Base-by-base conservation (phyloP, 2,329 filamentous ascomycete genomes). In the Dothiorella sarmentorum region DNA sequence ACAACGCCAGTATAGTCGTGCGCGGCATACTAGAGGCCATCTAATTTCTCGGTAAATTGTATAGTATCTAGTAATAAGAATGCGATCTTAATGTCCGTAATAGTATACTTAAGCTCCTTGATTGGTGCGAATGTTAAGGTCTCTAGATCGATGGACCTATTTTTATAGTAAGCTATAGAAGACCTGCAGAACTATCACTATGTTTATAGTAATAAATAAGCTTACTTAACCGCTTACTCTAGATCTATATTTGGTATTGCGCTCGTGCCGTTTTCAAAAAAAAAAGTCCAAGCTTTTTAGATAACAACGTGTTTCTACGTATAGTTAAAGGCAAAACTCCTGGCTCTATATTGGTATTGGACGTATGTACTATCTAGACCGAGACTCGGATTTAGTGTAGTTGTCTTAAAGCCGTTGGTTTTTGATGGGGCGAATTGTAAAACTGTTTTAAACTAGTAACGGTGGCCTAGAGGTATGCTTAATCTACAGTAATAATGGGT, bases 21-120 rank as follows among this genome's bases (percentile, higher is more conserved):
- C 6, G 71, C 69, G 1, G 63, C 47, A 43, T 69, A 71, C 65
- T 68, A 69, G 3, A 68, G 67, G 56, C 74, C 72, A 17, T 66
- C 56, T 31, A 66, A 64, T 5, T 65, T 63, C 7, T 62, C 45
- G 2, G 49, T 43, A 58, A 68, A 74, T 4, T 27, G 40, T 18
- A 75, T 62, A 18, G 42, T 56, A 29, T 69, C 69, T 3, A 64
- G 55, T 5, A 63, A 61, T 3, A 75, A 63, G 60, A 71, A 71
- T 42, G 71, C 63, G 6, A 73, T 42, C 9, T 64, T 63, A 4
- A 70, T 44, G 47, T 74, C 72, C 4, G 68, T 67, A 38, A 72
- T 64, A 1, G 58, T 62, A 13, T 62, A 60, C 3, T 62, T 61
- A 31, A 75, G 66, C 33, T 63, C 63, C 15, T 64, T 60, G 33